A percentile compares a stretch with the other conserved stretches of the same genome.
phyloP scores from a whole-genome alignment of 495 filamentous ascomycete genomes.

The Podospora anserina region DNA sequence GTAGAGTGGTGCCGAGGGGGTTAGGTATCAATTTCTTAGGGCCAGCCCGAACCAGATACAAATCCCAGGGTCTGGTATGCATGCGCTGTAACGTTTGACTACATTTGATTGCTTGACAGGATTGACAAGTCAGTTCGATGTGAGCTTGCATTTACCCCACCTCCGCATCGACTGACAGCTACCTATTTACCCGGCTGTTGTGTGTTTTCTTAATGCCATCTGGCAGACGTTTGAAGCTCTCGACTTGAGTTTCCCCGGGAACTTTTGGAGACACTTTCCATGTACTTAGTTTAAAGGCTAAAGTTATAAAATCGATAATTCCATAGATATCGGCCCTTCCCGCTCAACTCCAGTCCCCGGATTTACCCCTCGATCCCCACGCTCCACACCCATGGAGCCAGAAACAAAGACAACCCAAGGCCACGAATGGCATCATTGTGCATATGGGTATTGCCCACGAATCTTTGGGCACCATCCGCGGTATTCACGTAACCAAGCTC shows the following conservation, averaged over 20 bases:
- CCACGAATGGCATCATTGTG: conserved; percentile 5
- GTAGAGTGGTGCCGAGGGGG: conserved; percentile 13
- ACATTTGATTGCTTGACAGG: background rate
- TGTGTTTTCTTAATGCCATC: background rate
- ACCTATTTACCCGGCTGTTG: background rate
- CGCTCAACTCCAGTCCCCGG: background rate
- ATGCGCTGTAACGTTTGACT: background rate
- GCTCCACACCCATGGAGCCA: background rate
- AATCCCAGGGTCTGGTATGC: background rate
- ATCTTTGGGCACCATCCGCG: background rate
- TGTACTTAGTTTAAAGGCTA: too few species aligned
- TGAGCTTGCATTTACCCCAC: background rate
- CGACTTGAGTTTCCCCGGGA: background rate
- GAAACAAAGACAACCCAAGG: background rate
- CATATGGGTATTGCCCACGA: background rate
- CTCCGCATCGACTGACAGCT: background rate
- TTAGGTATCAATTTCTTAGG: background rate
- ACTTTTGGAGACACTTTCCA: too few species aligned
- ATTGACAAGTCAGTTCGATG: background rate
- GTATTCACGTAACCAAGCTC: background rate
- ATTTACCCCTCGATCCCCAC: background rate
- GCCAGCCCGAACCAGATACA: background rate
- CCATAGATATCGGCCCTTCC: background rate
- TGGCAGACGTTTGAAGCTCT: background rate
- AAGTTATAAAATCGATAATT: background rate